Evolutionary conservation across 805 yeast species (phyloP), one percentile per base, ranked within the genome.

Genomic region (Cyberlindnera amylophila): DNA sequence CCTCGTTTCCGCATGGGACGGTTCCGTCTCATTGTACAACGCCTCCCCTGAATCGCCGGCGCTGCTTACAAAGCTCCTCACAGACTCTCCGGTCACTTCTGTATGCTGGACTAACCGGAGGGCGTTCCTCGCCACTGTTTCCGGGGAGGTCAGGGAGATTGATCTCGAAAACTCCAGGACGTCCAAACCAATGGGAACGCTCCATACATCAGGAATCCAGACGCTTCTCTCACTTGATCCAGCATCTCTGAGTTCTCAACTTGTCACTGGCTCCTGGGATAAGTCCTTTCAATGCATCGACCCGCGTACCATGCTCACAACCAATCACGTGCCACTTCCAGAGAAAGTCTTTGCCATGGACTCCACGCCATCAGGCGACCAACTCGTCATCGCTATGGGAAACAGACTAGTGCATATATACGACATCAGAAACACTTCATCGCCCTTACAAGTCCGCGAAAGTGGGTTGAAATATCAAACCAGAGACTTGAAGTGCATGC

Each of bases 391-490:
- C 12, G 86, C 78, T 0, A 66, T 77, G 65, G 64, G 81, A 0
- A 63, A 69, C 12, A 71, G 84, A 32, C 62, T 64, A 15, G 71
- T 82, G 2, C 75, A 77, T 46, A 65, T 82, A 11, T 81, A 77
- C 56, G 89, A 84, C 50, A 54, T 71, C 10, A 63, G 84, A 19
- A 67, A 71, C 38, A 57, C 71, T 42, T 45, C 50, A 1, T 42
- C 52, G 4, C 82, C 86, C 0, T 44, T 74, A 13, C 75, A 72
- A 42, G 59, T 67, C 4, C 63, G 86, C 31, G 84, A 81, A 43
- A 73, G 81, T 30, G 86, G 90, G 0, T 67, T 86, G 39, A 77
- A 77, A 52, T 77, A 77, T 54, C 89, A 84, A 61, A 76, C 82
- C 2, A 67, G 81, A 36, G 74, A 74, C 18, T 52, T 86, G 28